Percentiles rank a stretch among this genome's conserved stretches.
Evolutionary conservation across 179 eudicot genomes (phyloP).

Genomic region (Silene coronaria): DNA sequence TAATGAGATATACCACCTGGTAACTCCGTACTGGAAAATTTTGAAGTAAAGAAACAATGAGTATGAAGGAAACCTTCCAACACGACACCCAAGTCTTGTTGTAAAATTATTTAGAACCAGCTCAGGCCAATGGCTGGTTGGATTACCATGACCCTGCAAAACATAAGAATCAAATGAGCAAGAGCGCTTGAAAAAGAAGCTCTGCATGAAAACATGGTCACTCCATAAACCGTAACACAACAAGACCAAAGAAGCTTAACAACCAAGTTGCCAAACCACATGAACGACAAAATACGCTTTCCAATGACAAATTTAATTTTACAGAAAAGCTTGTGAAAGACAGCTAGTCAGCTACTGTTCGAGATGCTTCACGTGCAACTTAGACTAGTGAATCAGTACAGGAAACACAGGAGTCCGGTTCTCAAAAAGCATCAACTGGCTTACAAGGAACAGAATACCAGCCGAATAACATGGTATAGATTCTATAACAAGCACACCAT

Average conservation of each 20-base stretch:
- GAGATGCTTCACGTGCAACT: no score
- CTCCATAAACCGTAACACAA: not conserved
- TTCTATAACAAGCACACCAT: not conserved
- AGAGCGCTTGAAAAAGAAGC: not conserved
- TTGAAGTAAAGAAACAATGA: not conserved
- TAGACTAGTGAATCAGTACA: not conserved
- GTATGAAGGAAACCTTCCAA: conserved; percentile 56
- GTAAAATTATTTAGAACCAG: conserved; percentile 79
- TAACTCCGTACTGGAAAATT: not conserved
- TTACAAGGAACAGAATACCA: not conserved
- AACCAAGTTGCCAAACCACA: no score
- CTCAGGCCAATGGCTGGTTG: conserved; percentile 93
- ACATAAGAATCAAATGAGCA: conserved; percentile 4
- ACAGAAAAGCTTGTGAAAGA: not conserved
- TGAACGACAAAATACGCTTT: not conserved
- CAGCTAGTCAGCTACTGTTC: not conserved
- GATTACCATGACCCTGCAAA: conserved; percentile 93
- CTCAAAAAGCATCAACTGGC: not conserved
- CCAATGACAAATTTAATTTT: not conserved
- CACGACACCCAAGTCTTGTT: conserved; percentile 87
- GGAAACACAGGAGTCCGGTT: not conserved
- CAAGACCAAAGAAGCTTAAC: not conserved
- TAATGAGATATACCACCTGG: conserved; percentile 15
- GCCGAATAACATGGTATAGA: not conserved
- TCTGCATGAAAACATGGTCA: not conserved